Evolutionary conservation across 2,329 filamentous ascomycete species (phyloP).

Genomic region (Cytospora piceae): DNA sequence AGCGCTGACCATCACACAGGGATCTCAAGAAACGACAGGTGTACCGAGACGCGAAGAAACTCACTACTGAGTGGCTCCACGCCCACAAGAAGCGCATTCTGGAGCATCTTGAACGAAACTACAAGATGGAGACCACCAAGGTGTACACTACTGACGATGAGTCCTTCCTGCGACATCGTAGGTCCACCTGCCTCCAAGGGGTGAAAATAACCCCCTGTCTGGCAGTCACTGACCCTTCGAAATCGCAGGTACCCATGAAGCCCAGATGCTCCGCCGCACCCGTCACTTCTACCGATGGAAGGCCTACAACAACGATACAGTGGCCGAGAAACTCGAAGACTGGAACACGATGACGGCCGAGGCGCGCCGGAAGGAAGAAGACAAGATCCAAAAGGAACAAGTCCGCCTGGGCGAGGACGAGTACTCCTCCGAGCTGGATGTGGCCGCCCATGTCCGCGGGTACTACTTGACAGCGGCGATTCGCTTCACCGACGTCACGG

Average conservation of each 20-base stretch:
- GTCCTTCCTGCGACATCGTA: constrained; percentile 49
- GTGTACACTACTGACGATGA: constrained; percentile 62
- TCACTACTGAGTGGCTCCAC: constrained; percentile 50
- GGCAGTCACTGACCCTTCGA: not conserved
- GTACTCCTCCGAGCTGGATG: constrained; percentile 62
- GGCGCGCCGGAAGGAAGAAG: constrained; percentile 49
- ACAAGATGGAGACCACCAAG: constrained; percentile 56
- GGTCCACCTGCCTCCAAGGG: not conserved
- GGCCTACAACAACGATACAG: constrained; percentile 41
- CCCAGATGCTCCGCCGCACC: constrained; percentile 48
- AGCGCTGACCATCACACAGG: constrained; percentile 2
- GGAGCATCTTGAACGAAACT: constrained; percentile 48
- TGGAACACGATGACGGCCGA: constrained; percentile 55
- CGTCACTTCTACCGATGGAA: constrained; percentile 56
- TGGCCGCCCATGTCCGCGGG: constrained; percentile 65
- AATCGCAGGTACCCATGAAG: constrained; percentile 43
- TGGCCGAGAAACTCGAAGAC: constrained; percentile 39
- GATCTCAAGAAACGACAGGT: constrained; percentile 52
- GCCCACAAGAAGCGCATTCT: constrained; percentile 43
- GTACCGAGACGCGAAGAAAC: constrained; percentile 50
- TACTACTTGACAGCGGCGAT: constrained; percentile 71
- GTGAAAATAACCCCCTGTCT: not conserved
- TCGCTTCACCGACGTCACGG: constrained; percentile 63
- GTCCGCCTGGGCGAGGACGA: constrained; percentile 59
- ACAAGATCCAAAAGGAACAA: constrained; percentile 46